Conservation (phyloP, 768 basidiomycete species). For the Russula lepida region DNA sequence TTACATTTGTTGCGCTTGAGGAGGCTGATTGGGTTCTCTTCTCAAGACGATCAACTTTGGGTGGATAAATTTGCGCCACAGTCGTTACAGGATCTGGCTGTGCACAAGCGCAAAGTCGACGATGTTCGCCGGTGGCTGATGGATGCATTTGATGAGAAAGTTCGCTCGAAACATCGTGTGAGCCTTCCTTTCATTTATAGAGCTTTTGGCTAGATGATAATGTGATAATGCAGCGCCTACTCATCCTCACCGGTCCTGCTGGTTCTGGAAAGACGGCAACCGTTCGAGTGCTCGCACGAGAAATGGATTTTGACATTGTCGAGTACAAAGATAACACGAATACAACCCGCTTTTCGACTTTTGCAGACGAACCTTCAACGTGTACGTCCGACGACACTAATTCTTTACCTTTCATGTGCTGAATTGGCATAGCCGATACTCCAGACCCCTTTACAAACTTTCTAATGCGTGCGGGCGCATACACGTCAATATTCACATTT, state of each 20-base stretch:
- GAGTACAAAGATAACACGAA: conserved; percentile 50
- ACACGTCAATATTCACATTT: conserved; percentile 41
- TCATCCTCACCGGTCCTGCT: conserved; percentile 80
- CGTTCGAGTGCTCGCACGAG: conserved; percentile 60
- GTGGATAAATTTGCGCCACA: conserved; percentile 29
- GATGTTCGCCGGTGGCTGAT: conserved; percentile 67
- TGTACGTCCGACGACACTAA: background rate
- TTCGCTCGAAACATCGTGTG: conserved; percentile 69
- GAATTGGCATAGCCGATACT: conserved; percentile 6
- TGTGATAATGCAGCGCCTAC: conserved; percentile 52
- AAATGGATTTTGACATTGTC: conserved; percentile 69
- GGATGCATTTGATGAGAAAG: conserved; percentile 65
- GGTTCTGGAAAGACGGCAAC: conserved; percentile 90
- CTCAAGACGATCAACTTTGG: conserved; percentile 26
- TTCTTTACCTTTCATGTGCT: background rate
- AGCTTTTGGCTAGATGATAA: background rate
- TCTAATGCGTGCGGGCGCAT: conserved; percentile 58
- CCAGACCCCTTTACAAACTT: conserved; percentile 65
- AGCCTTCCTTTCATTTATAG: conserved; percentile 25
- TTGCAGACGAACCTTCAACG: conserved; percentile 7
- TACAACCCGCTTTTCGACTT: conserved; percentile 51
- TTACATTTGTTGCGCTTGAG: background rate
- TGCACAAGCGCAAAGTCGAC: conserved; percentile 72
- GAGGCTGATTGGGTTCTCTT: background rate
- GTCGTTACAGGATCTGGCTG: conserved; percentile 59